Evolutionary conservation across 768 basidiomycete species (phyloP).

Genomic region (Coprinopsis marcescibilis): DNA sequence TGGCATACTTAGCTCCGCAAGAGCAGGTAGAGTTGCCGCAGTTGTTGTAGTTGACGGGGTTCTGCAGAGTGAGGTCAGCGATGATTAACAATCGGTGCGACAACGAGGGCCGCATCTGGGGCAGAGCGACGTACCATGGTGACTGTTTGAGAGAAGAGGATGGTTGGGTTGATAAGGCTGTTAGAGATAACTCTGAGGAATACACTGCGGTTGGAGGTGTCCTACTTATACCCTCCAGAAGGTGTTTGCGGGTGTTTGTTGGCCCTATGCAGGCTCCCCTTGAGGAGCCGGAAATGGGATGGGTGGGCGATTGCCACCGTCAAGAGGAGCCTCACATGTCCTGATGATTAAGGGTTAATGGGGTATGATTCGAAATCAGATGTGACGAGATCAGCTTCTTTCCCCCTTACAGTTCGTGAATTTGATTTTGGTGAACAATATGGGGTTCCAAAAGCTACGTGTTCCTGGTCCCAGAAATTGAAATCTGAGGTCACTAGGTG

Average conservation of each 20-base stretch:
- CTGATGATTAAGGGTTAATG: too few relatives aligned
- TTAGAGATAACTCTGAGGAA: slow-evolving; percentile 10
- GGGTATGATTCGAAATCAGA: too few relatives aligned
- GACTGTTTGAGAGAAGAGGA: slow-evolving; percentile 13
- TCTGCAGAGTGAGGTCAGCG: slow-evolving; percentile 18
- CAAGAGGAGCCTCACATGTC: too few relatives aligned
- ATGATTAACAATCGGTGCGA: too few relatives aligned
- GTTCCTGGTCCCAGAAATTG: too few relatives aligned
- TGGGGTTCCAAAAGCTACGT: too few relatives aligned
- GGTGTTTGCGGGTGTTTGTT: slow-evolving; percentile 17
- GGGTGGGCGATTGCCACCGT: background rate
- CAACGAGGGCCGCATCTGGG: background rate
- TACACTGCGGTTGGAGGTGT: background rate
- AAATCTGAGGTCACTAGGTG: too few relatives aligned
- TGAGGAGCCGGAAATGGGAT: background rate
- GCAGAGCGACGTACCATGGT: slow-evolving; percentile 34
- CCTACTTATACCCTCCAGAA: slow-evolving; percentile 8
- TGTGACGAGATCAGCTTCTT: too few relatives aligned
- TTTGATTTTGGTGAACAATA: too few relatives aligned
- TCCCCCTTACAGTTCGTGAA: too few relatives aligned
- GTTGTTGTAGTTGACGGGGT: slow-evolving; percentile 35
- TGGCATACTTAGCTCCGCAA: slow-evolving; percentile 42
- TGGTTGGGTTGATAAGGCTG: slow-evolving; percentile 8
- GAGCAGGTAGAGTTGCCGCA: slow-evolving; percentile 46
- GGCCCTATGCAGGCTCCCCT: background rate